phyloP scores from a whole-genome alignment of 2,329 filamentous ascomycete species.

The Ophiostoma pallidulum region DNA sequence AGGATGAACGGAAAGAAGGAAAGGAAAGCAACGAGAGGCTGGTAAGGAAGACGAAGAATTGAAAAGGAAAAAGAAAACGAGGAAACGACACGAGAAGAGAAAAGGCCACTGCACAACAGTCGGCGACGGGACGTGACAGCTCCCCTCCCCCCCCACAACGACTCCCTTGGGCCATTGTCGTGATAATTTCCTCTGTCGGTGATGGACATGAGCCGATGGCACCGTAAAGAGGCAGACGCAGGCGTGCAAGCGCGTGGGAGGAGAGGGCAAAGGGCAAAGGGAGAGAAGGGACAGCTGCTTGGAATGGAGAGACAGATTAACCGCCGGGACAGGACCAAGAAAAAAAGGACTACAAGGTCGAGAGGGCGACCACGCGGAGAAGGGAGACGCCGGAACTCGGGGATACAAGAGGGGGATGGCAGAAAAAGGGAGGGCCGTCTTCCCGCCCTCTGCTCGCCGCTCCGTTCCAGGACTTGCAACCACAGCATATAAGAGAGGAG shows the following conservation, averaged over 20 bases:
- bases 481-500: too few relatives aligned
- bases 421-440: slow-evolving; percentile 8
- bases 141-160: neutral
- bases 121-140: neutral
- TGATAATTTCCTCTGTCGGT: slow-evolving; percentile 4
- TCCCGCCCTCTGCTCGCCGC: neutral
- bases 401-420: slow-evolving; percentile 7
- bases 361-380: neutral
- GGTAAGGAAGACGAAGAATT: neutral
- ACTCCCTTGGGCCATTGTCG: slow-evolving; percentile 11
- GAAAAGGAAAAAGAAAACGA: neutral
- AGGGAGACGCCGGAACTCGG: slow-evolving; percentile 5
- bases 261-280: slow-evolving; percentile 3
- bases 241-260: neutral
- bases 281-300: slow-evolving; percentile 3
- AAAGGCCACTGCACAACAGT: neutral
- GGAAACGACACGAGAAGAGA: neutral
- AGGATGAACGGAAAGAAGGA: neutral
- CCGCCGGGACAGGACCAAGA: too few relatives aligned
- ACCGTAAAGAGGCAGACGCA: neutral
- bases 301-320: slow-evolving; percentile 9
- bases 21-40: neutral
- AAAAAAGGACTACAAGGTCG: neutral
- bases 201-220: neutral
- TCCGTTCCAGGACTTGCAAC: neutral